Conservation (phyloP, 129 eudicot genomes). For the Flaveria trinervia region DNA sequence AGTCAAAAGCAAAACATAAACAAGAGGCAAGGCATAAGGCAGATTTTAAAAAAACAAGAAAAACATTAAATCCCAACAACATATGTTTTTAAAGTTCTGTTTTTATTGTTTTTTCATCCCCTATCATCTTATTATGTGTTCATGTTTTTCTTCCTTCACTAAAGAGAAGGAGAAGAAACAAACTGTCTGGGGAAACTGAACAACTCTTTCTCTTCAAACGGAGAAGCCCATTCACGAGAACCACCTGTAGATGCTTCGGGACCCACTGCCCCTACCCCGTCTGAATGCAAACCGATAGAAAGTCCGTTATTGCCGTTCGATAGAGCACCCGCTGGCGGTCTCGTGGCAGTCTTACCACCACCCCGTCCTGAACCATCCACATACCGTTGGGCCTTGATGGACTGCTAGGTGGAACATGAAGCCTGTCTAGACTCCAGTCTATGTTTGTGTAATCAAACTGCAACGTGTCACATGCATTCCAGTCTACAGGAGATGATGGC, state of each 20-base stretch:
- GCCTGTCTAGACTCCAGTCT: constrained; percentile 82
- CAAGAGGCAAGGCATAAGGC: constrained; percentile 32
- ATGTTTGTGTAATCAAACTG: constrained; percentile 75
- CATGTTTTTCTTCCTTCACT: constrained; percentile 36
- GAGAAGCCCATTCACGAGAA: constrained; percentile 89
- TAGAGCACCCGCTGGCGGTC: constrained; percentile 46
- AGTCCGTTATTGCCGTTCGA: constrained; percentile 40
- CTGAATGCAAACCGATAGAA: constrained; percentile 41
- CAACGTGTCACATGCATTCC: constrained; percentile 62
- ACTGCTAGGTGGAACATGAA: constrained; percentile 34
- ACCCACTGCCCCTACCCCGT: constrained; percentile 41
- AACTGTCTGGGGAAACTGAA: constrained; percentile 86
- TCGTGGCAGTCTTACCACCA: constrained; percentile 45
- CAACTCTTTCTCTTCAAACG: constrained; percentile 87
- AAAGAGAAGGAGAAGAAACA: constrained; percentile 83
- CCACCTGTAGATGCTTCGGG: constrained; percentile 50
- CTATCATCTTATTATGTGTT: constrained; percentile 35
- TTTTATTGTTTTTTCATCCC: constrained; percentile 19
- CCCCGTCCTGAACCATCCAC: constrained; percentile 52
- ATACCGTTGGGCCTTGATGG: constrained; percentile 46
- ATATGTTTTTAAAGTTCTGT: constrained; percentile 38
- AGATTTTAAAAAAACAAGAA: constrained; percentile 31
- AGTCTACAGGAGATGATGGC: constrained; percentile 71
- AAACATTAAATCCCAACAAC: constrained; percentile 61
- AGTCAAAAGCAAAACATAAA: constrained; percentile 6